phyloP scores from a whole-genome alignment of 805 yeast genomes.

The Suhomyces sp. region DNA sequence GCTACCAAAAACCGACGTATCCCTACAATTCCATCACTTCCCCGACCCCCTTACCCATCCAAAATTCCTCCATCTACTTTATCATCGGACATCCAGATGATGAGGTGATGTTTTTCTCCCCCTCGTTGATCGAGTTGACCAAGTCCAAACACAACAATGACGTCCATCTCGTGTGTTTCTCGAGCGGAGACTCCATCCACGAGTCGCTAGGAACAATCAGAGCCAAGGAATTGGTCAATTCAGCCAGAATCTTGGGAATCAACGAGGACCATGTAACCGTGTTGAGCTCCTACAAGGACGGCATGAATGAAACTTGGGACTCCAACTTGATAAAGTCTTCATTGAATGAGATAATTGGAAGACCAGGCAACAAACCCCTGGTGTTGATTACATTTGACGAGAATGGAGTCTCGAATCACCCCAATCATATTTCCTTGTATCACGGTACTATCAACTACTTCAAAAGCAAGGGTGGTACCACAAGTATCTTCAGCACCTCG shows the following conservation, averaged over 20 bases:
- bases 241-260: conserved; percentile 57
- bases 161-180: conserved; percentile 65
- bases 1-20: conserved; percentile 22
- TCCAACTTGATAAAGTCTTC: conserved; percentile 36
- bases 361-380: conserved; percentile 19
- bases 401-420: conserved; percentile 78
- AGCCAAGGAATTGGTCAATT: conserved; percentile 53
- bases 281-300: conserved; percentile 54
- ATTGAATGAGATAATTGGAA: conserved; percentile 29
- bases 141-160: conserved; percentile 49
- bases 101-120: conserved; percentile 96
- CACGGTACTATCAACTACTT: conserved; percentile 46
- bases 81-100: conserved; percentile 97
- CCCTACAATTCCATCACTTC: conserved; percentile 39
- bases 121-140: conserved; percentile 57
- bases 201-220: conserved; percentile 71
- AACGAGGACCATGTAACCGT: conserved; percentile 41
- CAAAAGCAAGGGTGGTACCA: conserved; percentile 2
- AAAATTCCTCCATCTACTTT: conserved; percentile 42
- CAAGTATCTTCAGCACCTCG: conserved; percentile 9
- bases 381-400: conserved; percentile 77
- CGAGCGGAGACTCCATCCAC: conserved; percentile 65
- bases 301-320: conserved; percentile 70
- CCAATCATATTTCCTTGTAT: conserved; percentile 74
- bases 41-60: conserved; percentile 32